Evolutionary conservation across 2,329 filamentous ascomycete genomes (phyloP).

Genomic region (Fusarium brevicatenulatum): DNA sequence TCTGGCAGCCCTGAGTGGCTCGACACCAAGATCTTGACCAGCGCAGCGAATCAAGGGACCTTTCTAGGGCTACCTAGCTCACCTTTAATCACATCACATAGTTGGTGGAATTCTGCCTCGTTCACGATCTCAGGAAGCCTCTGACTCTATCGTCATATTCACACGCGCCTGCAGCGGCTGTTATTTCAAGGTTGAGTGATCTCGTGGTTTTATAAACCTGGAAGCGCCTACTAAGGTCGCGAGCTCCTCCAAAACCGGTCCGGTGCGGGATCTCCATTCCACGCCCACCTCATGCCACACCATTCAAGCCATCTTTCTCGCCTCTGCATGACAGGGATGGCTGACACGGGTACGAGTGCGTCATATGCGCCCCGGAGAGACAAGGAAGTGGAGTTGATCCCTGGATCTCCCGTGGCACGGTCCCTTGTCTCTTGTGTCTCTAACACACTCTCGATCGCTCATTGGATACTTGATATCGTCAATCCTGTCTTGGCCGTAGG

Average conservation of each 20-base stretch:
- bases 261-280: conserved; percentile 38
- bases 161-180: conserved; percentile 37
- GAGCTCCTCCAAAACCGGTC: conserved; percentile 33
- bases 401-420: conserved; percentile 34
- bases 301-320: conserved; percentile 30
- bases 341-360: conserved; percentile 43
- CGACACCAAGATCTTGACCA: conserved; percentile 35
- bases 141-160: not conserved
- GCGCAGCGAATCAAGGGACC: conserved; percentile 33
- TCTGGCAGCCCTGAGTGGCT: conserved; percentile 24
- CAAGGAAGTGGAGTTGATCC: conserved; percentile 35
- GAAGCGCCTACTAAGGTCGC: conserved; percentile 19
- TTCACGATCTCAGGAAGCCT: not conserved
- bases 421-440: conserved; percentile 35
- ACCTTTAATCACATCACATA: not conserved
- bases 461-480: conserved; percentile 24
- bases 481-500: conserved; percentile 15
- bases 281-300: conserved; percentile 31
- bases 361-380: conserved; percentile 44
- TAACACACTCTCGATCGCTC: conserved; percentile 33
- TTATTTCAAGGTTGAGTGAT: conserved; percentile 19
- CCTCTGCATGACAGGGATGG: conserved; percentile 38
- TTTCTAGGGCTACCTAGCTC: conserved; percentile 3
- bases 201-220: conserved; percentile 18
- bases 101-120: not conserved